A percentile compares a stretch with the other conserved stretches of the same genome.
These are phyloP conservation scores for Omphalotus guepiniiformis DNA, from an alignment of 768 basidiomycete genomes.

Conservation along the genomic window DNA sequence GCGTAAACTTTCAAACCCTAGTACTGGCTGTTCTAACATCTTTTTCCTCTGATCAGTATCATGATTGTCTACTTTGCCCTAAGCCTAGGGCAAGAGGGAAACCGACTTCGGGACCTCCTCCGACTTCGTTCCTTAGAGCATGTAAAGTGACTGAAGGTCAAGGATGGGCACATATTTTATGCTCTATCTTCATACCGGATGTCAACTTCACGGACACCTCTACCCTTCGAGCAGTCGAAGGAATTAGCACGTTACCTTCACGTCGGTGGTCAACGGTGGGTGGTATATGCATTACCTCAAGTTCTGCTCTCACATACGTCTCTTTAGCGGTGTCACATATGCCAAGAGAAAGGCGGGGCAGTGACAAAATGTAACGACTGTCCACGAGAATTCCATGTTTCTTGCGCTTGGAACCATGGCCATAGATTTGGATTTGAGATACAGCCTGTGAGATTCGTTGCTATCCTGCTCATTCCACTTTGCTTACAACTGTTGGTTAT, in stretches of 20 bases:
- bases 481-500: not conserved
- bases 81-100: conserved; percentile 44
- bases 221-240: conserved; percentile 78
- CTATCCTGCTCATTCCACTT: not conserved
- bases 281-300: conserved; percentile 11
- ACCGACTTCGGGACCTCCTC: conserved; percentile 42
- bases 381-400: conserved; percentile 72
- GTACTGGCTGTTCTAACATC: not conserved
- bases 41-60: conserved; percentile 27
- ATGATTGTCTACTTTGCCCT: conserved; percentile 84
- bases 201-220: conserved; percentile 75
- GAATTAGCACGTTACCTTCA: conserved; percentile 67
- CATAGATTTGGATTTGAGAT: conserved; percentile 93
- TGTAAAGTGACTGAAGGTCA: conserved; percentile 92
- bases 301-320: not conserved
- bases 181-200: conserved; percentile 85
- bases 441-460: conserved; percentile 53
- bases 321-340: conserved; percentile 69
- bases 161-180: conserved; percentile 89
- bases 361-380: conserved; percentile 86
- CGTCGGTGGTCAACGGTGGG: conserved; percentile 74
- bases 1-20: conserved; percentile 18
- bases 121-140: conserved; percentile 66
- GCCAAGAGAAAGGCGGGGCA: conserved; percentile 68
- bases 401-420: conserved; percentile 85